Conservation (phyloP, 2,329 filamentous ascomycete species). For the Pseudovirgaria hyperparasitica region DNA sequence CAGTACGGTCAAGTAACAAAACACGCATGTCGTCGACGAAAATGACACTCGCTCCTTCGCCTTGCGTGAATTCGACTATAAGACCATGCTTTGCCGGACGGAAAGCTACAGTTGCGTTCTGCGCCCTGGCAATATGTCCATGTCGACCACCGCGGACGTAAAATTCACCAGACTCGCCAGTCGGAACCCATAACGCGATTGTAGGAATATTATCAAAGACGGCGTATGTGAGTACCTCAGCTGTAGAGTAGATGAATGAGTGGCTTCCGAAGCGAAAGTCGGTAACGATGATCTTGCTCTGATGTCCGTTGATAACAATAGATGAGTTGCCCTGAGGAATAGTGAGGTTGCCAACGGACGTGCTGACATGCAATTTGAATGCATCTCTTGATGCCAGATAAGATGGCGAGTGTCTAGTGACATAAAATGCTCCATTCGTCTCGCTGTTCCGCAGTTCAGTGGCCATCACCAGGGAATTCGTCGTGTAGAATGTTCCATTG, state of each 20-base stretch:
- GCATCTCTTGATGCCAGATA: constrained; percentile 37
- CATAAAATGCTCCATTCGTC: constrained; percentile 46
- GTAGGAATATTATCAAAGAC: constrained; percentile 22
- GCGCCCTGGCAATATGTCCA: constrained; percentile 26
- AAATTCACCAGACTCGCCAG: constrained; percentile 28
- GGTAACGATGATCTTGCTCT: constrained; percentile 49
- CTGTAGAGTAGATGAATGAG: constrained; percentile 41
- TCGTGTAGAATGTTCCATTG: constrained; percentile 38
- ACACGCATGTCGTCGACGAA: constrained; percentile 25
- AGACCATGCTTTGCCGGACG: constrained; percentile 25
- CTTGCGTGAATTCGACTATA: constrained; percentile 17
- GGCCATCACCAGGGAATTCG: constrained; percentile 38
- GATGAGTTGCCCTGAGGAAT: constrained; percentile 38
- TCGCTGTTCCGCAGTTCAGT: constrained; percentile 47
- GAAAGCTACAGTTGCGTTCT: constrained; percentile 31
- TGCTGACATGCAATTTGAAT: constrained; percentile 44
- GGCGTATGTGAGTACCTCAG: constrained; percentile 37
- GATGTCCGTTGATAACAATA: constrained; percentile 45
- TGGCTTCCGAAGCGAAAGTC: constrained; percentile 44
- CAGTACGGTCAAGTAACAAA: constrained; percentile 23
- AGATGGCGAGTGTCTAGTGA: constrained; percentile 42
- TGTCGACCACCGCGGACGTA: constrained; percentile 22
- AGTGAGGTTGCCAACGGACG: constrained; percentile 40
- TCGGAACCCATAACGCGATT: constrained; percentile 27
- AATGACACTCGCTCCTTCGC: constrained; percentile 20